Percentiles rank a stretch among this genome's conserved stretches.
Evolutionary conservation across 345 rosid species (phyloP).

Genomic region (Combretum micranthum): DNA sequence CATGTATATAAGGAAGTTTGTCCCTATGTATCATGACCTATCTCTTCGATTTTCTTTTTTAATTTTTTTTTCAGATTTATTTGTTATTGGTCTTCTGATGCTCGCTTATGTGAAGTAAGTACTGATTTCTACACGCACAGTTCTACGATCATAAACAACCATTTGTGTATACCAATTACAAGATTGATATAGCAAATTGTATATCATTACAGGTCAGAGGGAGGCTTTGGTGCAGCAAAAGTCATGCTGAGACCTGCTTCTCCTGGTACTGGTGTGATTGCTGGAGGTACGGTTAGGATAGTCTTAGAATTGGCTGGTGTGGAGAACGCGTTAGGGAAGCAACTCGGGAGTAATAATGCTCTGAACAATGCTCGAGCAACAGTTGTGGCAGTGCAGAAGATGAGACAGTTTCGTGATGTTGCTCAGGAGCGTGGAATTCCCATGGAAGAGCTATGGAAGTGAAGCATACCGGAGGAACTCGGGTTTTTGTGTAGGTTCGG

Average conservation of each 20-base stretch:
- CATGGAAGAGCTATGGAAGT: conserved; percentile 87
- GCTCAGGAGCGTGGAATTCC: conserved; percentile 88
- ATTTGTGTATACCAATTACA: not conserved
- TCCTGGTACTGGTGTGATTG: conserved; percentile 90
- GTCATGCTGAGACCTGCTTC: conserved; percentile 96
- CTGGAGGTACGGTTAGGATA: conserved; percentile 86
- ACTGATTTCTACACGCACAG: not conserved
- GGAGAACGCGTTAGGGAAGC: conserved; percentile 80
- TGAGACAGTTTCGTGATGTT: conserved; percentile 78
- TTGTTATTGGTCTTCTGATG: too few relatives aligned
- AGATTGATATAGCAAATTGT: not conserved
- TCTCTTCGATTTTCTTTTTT: too few relatives aligned
- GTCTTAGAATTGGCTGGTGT: conserved; percentile 95
- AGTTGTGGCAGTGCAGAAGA: conserved; percentile 64
- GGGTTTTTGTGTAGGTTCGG: not conserved
- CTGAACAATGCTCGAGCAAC: conserved; percentile 95
- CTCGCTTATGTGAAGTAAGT: not conserved
- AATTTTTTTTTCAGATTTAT: too few relatives aligned
- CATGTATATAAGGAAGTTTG: too few relatives aligned
- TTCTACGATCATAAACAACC: not conserved
- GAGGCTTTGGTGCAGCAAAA: conserved; percentile 77
- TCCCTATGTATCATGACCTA: too few relatives aligned
- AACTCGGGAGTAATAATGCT: conserved; percentile 65
- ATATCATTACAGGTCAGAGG: conserved; percentile 53
- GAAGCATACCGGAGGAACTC: conserved; percentile 9